These are phyloP conservation scores for Mortierella polycephala DNA, from an alignment of 371 early-diverging fungal genomes.

Conservation along the genomic window DNA sequence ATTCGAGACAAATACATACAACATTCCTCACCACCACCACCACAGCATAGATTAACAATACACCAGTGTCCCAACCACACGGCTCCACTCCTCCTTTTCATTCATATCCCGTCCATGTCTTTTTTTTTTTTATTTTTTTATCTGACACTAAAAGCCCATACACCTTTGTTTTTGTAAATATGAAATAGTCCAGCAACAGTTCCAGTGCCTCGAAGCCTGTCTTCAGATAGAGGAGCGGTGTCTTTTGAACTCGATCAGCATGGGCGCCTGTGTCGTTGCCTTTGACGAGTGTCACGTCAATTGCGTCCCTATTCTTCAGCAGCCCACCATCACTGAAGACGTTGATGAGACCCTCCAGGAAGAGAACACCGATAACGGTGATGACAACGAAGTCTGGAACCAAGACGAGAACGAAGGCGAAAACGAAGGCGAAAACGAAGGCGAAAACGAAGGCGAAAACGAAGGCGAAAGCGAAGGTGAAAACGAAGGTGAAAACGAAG, in stretches of 20 bases:
- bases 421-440: not conserved
- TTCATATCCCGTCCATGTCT: too few relatives aligned
- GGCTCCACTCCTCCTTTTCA: too few relatives aligned
- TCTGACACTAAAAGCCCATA: too few relatives aligned
- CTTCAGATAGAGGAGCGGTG: slow-evolving; percentile 19
- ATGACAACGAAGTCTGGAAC: not conserved
- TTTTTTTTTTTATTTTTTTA: not conserved
- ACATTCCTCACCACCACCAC: too few relatives aligned
- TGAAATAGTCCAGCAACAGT: slow-evolving; percentile 1
- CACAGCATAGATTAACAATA: too few relatives aligned
- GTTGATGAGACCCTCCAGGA: too few relatives aligned
- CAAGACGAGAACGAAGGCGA: not conserved
- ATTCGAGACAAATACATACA: too few relatives aligned
- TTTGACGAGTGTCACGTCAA: slow-evolving; percentile 15
- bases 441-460: not conserved
- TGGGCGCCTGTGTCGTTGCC: slow-evolving; percentile 18
- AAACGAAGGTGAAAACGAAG: not conserved
- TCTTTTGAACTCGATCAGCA: slow-evolving; percentile 19
- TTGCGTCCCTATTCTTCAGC: slow-evolving; percentile 9
- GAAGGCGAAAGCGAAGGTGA: not conserved
- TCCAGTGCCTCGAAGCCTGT: slow-evolving; percentile 23
- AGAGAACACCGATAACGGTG: not conserved
- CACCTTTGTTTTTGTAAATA: not conserved
- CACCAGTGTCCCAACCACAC: too few relatives aligned
- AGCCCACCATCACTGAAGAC: not conserved